These are phyloP conservation scores for Backusella luteola DNA, from an alignment of 192 early-diverging fungal species.

Conservation along the genomic window DNA sequence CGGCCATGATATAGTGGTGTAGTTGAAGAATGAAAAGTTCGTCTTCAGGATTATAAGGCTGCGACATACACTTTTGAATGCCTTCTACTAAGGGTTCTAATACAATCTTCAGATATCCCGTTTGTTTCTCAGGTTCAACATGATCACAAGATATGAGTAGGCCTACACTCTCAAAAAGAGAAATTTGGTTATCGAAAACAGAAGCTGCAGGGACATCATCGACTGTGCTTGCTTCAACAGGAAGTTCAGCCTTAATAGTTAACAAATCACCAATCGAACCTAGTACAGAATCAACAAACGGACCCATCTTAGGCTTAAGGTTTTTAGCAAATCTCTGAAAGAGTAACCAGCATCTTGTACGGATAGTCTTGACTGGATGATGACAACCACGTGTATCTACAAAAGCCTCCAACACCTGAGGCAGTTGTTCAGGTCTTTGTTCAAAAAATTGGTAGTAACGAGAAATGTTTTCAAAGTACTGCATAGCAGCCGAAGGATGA, in stretches of 20 bases:
- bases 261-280: constrained; percentile 69
- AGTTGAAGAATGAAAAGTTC: constrained; percentile 66
- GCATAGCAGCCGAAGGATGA: constrained; percentile 67
- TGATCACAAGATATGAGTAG: constrained; percentile 80
- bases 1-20: constrained; percentile 82
- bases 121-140: constrained; percentile 67
- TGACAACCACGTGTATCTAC: constrained; percentile 77
- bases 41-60: constrained; percentile 65
- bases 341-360: constrained; percentile 84
- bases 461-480: constrained; percentile 74
- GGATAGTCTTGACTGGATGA: constrained; percentile 64
- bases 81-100: constrained; percentile 75
- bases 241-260: constrained; percentile 61
- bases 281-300: constrained; percentile 67
- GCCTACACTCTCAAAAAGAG: constrained; percentile 92
- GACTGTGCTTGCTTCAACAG: constrained; percentile 39
- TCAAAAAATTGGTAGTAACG: constrained; percentile 76
- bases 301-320: constrained; percentile 54
- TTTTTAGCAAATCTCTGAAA: constrained; percentile 82
- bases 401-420: constrained; percentile 70
- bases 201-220: constrained; percentile 49
- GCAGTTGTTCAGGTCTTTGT: constrained; percentile 56
- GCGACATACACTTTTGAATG: constrained; percentile 73
- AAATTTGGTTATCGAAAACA: constrained; percentile 79
- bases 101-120: constrained; percentile 67